phyloP scores from a whole-genome alignment of 1,284 basidiomycete species.

The Coriolopsis trogii region DNA sequence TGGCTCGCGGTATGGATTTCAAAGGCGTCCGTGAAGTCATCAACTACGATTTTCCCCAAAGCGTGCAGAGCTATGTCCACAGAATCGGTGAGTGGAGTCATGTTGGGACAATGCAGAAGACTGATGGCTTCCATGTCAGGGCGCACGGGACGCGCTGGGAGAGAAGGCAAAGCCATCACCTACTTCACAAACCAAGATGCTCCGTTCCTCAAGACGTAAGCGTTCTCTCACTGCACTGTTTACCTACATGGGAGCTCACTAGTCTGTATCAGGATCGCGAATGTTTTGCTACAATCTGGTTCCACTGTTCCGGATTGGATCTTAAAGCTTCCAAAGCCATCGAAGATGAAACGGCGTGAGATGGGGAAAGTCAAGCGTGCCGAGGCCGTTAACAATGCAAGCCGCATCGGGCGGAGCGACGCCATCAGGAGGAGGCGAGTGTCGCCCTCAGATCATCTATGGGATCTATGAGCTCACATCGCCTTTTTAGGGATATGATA shows the following conservation, averaged over 20 bases:
- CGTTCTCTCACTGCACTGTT: too few species aligned
- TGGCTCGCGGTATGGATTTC: slow-evolving; percentile 98
- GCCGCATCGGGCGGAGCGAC: slow-evolving; percentile 71
- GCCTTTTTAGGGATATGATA: slow-evolving; percentile 67
- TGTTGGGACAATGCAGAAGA: background rate
- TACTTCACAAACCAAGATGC: slow-evolving; percentile 96
- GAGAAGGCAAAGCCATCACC: slow-evolving; percentile 90
- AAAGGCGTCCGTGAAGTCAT: slow-evolving; percentile 93
- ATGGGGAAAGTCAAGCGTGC: slow-evolving; percentile 87
- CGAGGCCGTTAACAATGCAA: slow-evolving; percentile 73
- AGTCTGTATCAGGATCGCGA: slow-evolving; percentile 73
- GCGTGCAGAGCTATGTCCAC: slow-evolving; percentile 94
- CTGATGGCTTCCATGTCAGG: slow-evolving; percentile 39
- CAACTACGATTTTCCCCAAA: slow-evolving; percentile 96
- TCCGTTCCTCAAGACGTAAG: slow-evolving; percentile 87
- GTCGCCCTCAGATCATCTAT: background rate
- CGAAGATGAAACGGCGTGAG: slow-evolving; percentile 83
- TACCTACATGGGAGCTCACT: too few species aligned
- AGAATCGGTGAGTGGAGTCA: slow-evolving; percentile 70
- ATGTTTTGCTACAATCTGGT: slow-evolving; percentile 90
- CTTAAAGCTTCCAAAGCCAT: slow-evolving; percentile 82
- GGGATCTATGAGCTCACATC: slow-evolving; percentile 15
- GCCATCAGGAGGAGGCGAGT: slow-evolving; percentile 74
- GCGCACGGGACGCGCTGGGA: slow-evolving; percentile 92
- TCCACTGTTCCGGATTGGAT: slow-evolving; percentile 93